phyloP scores from a whole-genome alignment of 768 basidiomycete species.

The Trametes cinnabarina region DNA sequence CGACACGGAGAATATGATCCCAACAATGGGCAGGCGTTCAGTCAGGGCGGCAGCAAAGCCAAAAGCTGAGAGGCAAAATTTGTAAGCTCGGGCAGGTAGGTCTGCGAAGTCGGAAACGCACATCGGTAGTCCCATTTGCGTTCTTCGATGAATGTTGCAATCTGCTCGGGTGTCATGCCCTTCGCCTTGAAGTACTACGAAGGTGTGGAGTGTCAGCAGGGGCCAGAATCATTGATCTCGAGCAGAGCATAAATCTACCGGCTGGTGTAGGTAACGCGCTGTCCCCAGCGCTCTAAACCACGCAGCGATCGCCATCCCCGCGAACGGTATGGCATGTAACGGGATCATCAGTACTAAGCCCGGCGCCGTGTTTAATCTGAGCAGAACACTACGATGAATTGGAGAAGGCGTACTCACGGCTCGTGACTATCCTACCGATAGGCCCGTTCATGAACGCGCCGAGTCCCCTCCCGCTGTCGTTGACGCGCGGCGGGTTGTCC shows the following conservation, averaged over 20 bases:
- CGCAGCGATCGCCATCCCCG: slow-evolving; percentile 61
- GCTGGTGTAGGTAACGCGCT: slow-evolving; percentile 62
- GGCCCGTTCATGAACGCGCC: slow-evolving; percentile 13
- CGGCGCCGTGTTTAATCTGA: slow-evolving; percentile 14
- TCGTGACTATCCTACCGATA: slow-evolving; percentile 19
- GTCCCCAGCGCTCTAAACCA: slow-evolving; percentile 68
- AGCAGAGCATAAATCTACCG: slow-evolving; percentile 42
- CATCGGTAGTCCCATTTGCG: slow-evolving; percentile 86
- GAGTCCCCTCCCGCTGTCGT: slow-evolving; percentile 13
- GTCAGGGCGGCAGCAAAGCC: slow-evolving; percentile 82
- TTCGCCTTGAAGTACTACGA: slow-evolving; percentile 81
- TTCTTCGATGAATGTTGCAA: slow-evolving; percentile 80
- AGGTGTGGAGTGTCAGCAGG: slow-evolving; percentile 2
- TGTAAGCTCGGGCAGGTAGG: too few relatives aligned
- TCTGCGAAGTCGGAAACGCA: slow-evolving; percentile 31
- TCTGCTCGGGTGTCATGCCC: slow-evolving; percentile 69
- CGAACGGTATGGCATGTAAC: slow-evolving; percentile 57
- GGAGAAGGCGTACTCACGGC: slow-evolving; percentile 14
- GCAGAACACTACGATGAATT: too few relatives aligned
- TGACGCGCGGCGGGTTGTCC: slow-evolving; percentile 47
- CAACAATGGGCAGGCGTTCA: slow-evolving; percentile 79
- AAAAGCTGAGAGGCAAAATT: too few relatives aligned
- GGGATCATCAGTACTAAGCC: slow-evolving; percentile 56
- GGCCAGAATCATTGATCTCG: background rate
- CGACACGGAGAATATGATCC: slow-evolving; percentile 78